phyloP scores from a whole-genome alignment of 257 asterid genomes.

The Solanum ossicruentum region DNA sequence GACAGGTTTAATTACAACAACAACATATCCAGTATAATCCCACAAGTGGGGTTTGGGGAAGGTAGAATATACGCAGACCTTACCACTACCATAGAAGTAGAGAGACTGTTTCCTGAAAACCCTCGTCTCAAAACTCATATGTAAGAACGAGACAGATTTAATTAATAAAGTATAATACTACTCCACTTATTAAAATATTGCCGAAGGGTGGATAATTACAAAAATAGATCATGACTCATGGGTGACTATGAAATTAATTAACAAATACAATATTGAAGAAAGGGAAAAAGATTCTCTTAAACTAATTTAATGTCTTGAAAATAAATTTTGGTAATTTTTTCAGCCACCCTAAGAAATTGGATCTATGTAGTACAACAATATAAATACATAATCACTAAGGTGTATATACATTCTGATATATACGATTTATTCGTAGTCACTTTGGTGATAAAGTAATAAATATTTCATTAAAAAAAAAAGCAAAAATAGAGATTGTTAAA shows the following conservation, averaged over 20 bases:
- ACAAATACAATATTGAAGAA: neutral
- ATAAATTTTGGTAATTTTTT: neutral
- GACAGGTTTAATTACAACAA: too few relatives aligned
- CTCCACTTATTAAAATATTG: neutral
- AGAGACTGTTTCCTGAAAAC: too few relatives aligned
- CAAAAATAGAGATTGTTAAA: neutral
- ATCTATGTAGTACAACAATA: neutral
- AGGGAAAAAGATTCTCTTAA: neutral
- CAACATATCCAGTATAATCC: too few relatives aligned
- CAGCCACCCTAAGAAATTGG: neutral
- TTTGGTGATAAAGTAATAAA: neutral
- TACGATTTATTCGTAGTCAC: neutral
- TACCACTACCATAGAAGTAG: too few relatives aligned
- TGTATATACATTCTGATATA: neutral
- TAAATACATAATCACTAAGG: neutral
- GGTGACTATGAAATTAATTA: neutral
- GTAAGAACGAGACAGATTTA: neutral
- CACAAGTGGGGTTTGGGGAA: too few relatives aligned
- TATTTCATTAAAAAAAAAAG: neutral
- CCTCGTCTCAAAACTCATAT: too few relatives aligned
- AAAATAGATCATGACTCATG: neutral
- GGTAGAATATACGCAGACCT: too few relatives aligned
- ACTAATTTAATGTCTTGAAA: neutral
- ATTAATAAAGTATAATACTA: neutral
- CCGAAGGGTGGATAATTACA: neutral